These are phyloP conservation scores for Podospora bellae-mahoneyi DNA, from an alignment of 495 filamentous ascomycete species.

Conservation along the genomic window DNA sequence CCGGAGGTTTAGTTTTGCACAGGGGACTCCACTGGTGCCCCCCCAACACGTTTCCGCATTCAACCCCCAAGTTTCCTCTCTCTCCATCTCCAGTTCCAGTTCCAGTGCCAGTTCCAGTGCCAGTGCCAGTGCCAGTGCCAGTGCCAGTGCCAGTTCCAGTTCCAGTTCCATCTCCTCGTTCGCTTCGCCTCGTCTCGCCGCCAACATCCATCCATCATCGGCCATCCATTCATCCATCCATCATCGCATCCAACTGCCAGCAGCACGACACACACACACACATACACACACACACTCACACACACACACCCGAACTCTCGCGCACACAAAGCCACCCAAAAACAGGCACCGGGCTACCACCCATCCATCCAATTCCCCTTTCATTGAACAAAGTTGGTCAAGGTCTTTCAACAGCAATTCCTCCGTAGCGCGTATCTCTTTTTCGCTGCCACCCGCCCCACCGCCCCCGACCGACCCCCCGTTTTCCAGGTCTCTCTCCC, in stretches of 20 bases:
- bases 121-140: not conserved
- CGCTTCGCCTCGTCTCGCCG: conserved; percentile 8
- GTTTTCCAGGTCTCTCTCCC: not conserved
- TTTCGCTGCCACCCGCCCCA: conserved; percentile 1
- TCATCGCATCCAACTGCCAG: not conserved
- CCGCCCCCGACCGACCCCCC: conserved; percentile 2
- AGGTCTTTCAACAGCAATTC: not conserved
- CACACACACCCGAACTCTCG: conserved; percentile 1
- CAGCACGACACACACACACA: too few relatives aligned
- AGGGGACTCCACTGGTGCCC: conserved; percentile 22
- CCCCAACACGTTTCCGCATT: conserved; percentile 16
- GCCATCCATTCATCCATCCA: not conserved
- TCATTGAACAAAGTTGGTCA: not conserved
- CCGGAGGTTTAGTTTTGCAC: conserved; percentile 30
- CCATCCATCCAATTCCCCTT: conserved; percentile 6
- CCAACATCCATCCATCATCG: conserved; percentile 7
- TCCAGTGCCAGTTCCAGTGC: not conserved
- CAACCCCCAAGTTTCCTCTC: conserved; percentile 9
- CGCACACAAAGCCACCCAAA: conserved; percentile 14
- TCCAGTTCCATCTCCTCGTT: not conserved
- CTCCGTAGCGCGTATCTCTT: not conserved
- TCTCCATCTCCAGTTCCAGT: not conserved
- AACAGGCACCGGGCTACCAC: conserved; percentile 13
- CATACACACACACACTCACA: too few relatives aligned
- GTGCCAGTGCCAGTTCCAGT: too few relatives aligned